These are phyloP conservation scores for Fallopia convolvulus DNA, from an alignment of 148 eudicot genomes.

Conservation along the genomic window DNA sequence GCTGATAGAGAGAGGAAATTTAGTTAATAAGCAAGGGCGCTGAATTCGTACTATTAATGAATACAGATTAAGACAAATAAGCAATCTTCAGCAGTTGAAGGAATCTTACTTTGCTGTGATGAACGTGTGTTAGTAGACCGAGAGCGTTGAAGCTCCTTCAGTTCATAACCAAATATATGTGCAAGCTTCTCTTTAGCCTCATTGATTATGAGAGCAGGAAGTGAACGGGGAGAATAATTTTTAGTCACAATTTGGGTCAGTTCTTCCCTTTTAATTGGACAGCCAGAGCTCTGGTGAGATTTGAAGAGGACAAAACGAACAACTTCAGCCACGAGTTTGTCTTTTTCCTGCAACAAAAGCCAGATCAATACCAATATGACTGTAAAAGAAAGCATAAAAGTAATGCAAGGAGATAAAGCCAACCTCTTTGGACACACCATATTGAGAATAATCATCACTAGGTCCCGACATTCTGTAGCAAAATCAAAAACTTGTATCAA, in stretches of 20 bases:
- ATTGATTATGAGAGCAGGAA: slow-evolving; percentile 70
- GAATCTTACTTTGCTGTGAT: slow-evolving; percentile 58
- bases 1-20: not conserved
- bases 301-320: slow-evolving; percentile 79
- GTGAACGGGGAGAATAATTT: slow-evolving; percentile 63
- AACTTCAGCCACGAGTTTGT: slow-evolving; percentile 74
- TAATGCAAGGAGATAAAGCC: not conserved
- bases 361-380: not conserved
- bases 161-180: slow-evolving; percentile 70
- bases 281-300: slow-evolving; percentile 72
- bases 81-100: not conserved
- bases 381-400: not conserved
- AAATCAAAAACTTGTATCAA: slow-evolving; percentile 2
- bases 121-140: slow-evolving; percentile 50
- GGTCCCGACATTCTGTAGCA: slow-evolving; percentile 40
- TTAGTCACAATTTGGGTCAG: slow-evolving; percentile 64
- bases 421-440: slow-evolving; percentile 70
- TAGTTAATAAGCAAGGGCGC: not conserved
- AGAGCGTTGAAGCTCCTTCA: slow-evolving; percentile 81
- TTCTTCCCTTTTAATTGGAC: slow-evolving; percentile 89
- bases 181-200: slow-evolving; percentile 72
- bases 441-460: slow-evolving; percentile 48
- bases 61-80: not conserved
- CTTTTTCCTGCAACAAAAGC: slow-evolving; percentile 51
- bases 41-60: not conserved